These are phyloP conservation scores for Funneliformis geosporum DNA, from an alignment of 192 early-diverging fungal genomes.

Conservation along the genomic window DNA sequence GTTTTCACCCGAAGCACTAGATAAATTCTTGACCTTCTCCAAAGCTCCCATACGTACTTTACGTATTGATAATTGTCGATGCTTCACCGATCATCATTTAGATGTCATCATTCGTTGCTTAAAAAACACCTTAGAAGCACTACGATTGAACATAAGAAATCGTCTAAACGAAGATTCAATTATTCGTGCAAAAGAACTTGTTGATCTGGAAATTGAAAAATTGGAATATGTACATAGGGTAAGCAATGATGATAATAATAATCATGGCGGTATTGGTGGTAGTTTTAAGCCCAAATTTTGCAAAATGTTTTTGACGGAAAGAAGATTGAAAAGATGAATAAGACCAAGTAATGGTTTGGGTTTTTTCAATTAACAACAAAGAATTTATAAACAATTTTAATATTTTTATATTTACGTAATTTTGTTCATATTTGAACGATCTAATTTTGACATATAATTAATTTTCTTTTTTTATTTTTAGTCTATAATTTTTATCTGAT, in stretches of 20 bases:
- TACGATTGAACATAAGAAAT: not conserved
- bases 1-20: not conserved
- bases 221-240: not conserved
- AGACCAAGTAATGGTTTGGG: too few relatives aligned
- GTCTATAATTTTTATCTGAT: too few relatives aligned
- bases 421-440: not conserved
- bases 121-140: not conserved
- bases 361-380: not conserved
- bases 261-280: not conserved
- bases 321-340: not conserved
- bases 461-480: too few relatives aligned
- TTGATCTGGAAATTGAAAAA: not conserved
- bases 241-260: not conserved
- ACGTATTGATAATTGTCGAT: not conserved
- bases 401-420: not conserved
- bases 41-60: constrained; percentile 2
- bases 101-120: not conserved
- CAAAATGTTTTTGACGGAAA: not conserved
- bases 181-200: not conserved
- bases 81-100: constrained; percentile 11
- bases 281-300: not conserved
- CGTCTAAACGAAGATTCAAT: constrained; percentile 2
- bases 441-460: too few relatives aligned
- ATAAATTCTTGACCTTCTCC: not conserved
- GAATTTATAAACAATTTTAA: not conserved